These are phyloP conservation scores for Akanthomyces muscarius DNA, from an alignment of 2,329 filamentous ascomycete genomes.

Conservation along the genomic window DNA sequence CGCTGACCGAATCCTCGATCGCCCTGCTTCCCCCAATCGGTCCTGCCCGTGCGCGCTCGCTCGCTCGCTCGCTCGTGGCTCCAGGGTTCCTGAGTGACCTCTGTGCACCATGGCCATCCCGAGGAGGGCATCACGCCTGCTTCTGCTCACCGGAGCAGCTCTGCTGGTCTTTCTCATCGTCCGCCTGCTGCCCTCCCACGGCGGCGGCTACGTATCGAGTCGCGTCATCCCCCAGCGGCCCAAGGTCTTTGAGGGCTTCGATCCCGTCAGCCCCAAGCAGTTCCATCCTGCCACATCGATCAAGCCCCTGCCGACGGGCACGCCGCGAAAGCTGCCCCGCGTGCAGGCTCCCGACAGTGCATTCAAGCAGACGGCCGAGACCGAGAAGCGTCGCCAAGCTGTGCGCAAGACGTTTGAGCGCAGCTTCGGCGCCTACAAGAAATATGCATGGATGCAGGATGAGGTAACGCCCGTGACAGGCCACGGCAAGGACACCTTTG, in stretches of 20 bases:
- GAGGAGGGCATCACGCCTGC: slow-evolving; percentile 23
- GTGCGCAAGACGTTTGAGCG: slow-evolving; percentile 50
- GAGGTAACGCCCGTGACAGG: slow-evolving; percentile 56
- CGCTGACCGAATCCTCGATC: slow-evolving; percentile 5
- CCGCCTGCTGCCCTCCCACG: slow-evolving; percentile 21
- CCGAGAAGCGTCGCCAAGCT: slow-evolving; percentile 35
- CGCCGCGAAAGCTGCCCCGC: slow-evolving; percentile 23
- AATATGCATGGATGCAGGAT: slow-evolving; percentile 59
- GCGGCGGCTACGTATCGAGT: slow-evolving; percentile 23
- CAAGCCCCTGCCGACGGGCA: slow-evolving; percentile 35
- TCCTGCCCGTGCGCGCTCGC: background rate
- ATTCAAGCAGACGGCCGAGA: slow-evolving; percentile 27
- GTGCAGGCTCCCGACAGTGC: slow-evolving; percentile 39
- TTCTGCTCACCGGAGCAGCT: slow-evolving; percentile 22
- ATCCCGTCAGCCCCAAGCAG: slow-evolving; percentile 12
- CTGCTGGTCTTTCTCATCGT: slow-evolving; percentile 24
- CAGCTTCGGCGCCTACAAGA: slow-evolving; percentile 58
- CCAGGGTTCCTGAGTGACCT: background rate
- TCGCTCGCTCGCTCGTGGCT: background rate
- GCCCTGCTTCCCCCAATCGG: background rate
- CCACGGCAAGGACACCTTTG: slow-evolving; percentile 50
- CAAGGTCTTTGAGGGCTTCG: slow-evolving; percentile 13
- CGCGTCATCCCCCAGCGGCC: slow-evolving; percentile 17
- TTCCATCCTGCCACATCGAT: slow-evolving; percentile 30
- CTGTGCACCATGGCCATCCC: slow-evolving; percentile 22